Evolutionary conservation across 352 stramenopile genomes (phyloP).

Genomic region (Globisporangium cylindrosporum): DNA sequence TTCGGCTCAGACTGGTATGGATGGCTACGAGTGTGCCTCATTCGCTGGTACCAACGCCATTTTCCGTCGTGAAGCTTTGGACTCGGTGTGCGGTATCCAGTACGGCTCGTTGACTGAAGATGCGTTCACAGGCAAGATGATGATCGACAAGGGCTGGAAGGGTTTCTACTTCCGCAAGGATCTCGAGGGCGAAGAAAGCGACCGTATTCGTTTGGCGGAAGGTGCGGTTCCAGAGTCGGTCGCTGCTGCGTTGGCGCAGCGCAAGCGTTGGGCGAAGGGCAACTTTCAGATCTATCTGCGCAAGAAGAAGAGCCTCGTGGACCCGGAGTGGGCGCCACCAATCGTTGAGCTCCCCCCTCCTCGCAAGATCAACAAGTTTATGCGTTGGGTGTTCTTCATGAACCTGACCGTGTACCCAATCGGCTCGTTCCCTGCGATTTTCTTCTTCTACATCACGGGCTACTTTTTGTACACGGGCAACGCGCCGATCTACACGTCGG

Average conservation of each 20-base stretch:
- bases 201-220: constrained; percentile 68
- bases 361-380: constrained; percentile 52
- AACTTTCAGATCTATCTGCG: constrained; percentile 74
- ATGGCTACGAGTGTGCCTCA: constrained; percentile 68
- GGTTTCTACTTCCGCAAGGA: constrained; percentile 77
- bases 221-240: constrained; percentile 67
- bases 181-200: constrained; percentile 60
- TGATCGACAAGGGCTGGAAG: constrained; percentile 82
- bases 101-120: constrained; percentile 74
- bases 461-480: constrained; percentile 78
- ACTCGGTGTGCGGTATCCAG: constrained; percentile 68
- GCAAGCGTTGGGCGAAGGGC: constrained; percentile 75
- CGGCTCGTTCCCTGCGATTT: constrained; percentile 66
- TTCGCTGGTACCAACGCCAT: constrained; percentile 78
- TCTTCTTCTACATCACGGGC: constrained; percentile 75
- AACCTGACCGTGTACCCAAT: constrained; percentile 77
- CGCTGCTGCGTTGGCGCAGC: constrained; percentile 50
- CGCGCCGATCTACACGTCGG: constrained; percentile 67
- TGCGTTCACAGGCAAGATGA: constrained; percentile 74
- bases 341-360: constrained; percentile 7
- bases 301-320: constrained; percentile 57
- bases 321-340: constrained; percentile 43
- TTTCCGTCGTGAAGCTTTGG: constrained; percentile 69
- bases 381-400: constrained; percentile 82
- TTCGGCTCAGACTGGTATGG: constrained; percentile 67